Evolutionary conservation across 331 rosid genomes (phyloP).

Genomic region (Stylosanthes scabra): DNA sequence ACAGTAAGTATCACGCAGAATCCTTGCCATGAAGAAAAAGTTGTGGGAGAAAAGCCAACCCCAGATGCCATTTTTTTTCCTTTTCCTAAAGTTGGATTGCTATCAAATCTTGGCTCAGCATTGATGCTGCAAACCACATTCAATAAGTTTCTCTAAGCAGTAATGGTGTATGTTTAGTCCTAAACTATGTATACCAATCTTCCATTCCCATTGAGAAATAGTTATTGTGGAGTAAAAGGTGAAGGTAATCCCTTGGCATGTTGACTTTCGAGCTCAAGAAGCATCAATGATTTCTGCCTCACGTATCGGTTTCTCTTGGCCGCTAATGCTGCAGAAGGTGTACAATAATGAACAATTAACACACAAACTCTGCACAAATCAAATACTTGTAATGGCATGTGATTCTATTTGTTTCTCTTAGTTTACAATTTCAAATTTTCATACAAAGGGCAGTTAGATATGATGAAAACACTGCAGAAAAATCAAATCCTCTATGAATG

Average conservation of each 20-base stretch:
- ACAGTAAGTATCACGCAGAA: slow-evolving; percentile 17
- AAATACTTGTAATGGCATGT: not conserved
- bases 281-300: slow-evolving; percentile 93
- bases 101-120: slow-evolving; percentile 22
- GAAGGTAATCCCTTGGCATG: slow-evolving; percentile 88
- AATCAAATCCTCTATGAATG: not conserved
- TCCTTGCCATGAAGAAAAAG: slow-evolving; percentile 11
- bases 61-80: slow-evolving; percentile 16
- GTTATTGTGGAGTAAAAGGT: slow-evolving; percentile 59
- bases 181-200: slow-evolving; percentile 36
- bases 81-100: slow-evolving; percentile 22
- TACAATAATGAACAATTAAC: slow-evolving; percentile 9
- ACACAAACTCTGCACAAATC: not conserved
- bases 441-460: not conserved
- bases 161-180: slow-evolving; percentile 36
- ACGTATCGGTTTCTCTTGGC: slow-evolving; percentile 91
- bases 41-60: slow-evolving; percentile 28
- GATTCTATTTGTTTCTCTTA: slow-evolving; percentile 1
- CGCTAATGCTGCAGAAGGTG: slow-evolving; percentile 70
- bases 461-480: not conserved
- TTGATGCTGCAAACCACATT: slow-evolving; percentile 19
- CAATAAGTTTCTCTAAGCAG: slow-evolving; percentile 34
- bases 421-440: slow-evolving; percentile 15
- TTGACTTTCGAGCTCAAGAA: slow-evolving; percentile 94
- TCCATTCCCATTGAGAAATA: slow-evolving; percentile 2